Evolutionary conservation across 306 rosid genomes (phyloP), one percentile per base, ranked within the genome.

Genomic region (Quillaja saponaria): DNA sequence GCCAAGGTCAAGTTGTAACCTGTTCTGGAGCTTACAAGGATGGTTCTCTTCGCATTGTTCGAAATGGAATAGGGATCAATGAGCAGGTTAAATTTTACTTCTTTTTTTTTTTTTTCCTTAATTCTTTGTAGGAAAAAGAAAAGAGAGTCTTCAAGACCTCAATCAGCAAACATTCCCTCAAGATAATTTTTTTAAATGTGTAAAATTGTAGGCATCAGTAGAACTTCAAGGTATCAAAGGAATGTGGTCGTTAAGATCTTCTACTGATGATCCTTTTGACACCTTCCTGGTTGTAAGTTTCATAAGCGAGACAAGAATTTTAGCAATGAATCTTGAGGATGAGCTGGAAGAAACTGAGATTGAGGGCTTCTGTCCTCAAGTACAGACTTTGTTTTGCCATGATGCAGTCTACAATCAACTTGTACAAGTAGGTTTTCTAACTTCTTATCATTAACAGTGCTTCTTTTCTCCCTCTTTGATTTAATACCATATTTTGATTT

Each of bases 201-300:
- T n/a, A n/a, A n/a, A n/a, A n/a, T n/a, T n/a, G 45, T 72, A 94
- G 99, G 99, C 99, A 49, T 94, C 99, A 6, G 97, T 89, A 65
- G 99, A 94, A 72, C 99, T 94, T 78, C 97, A 89, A 78, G 99
- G 97, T 76, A 94, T 94, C 69, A 94, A 85, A 65, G 99, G 99
- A 75, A 94, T 94, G 97, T 94, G 99, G 99, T 94, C 97, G 3
- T 67, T 94, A 49, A 81, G 96, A 75, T 87, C 95, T 55, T 94
- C 97, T 12, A 89, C 97, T 47, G 97, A 94, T 64, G 99, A 94
- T 71, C 91, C 90, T 13, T 85, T 81, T 64, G 99, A 94, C 73
- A 87, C 90, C 41, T 94, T 94, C 71, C 74, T 94, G 53, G 95
- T 94, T 75, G 99, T 94, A 20, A 94, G 97, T 74, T 94, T 90